Base-by-base conservation (phyloP, 305 asterid genomes). In the Rubia tinctorum region DNA sequence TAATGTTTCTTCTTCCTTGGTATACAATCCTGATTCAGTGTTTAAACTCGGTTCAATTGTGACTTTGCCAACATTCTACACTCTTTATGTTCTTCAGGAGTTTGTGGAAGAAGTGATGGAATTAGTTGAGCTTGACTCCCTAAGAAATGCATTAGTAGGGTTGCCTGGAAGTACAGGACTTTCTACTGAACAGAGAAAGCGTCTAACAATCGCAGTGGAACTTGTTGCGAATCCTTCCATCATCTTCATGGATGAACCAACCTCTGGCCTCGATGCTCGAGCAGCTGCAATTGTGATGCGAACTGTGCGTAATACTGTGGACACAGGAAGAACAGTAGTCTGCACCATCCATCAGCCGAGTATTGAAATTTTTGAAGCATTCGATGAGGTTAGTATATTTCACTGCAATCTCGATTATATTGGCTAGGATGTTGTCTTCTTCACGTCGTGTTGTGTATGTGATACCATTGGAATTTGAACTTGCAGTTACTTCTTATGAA, bases 221-320 rank as follows among this genome's bases (percentile, higher is more conserved):
- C 97, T 93, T 72, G 98, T 93, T 49, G 95, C 96, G 64, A 93
- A 93, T 82, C 98, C 98, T 49, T 89, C 97, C 7, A 90, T 92
- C 79, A 88, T 92, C 73, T 92, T 92, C 74, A 92, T 92, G 98
- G 98, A 92, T 75, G 98, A 92, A 78, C 98, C 98, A 20, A 92
- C 98, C 73, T 90, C 98, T 7, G 96, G 97, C 53, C 96, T 92
- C 56, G 98, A 92, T 84, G 98, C 98, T 66, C 87, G 98, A 68
- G 98, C 97, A 65, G 98, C 97, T 34, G 98, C 98, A 71, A 92
- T 92, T 75, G 97, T 90, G 27, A 92, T 92, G 98, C 82, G 98
- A 79, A 89, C 98, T 53, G 96, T 92, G 63, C 92, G 98, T 56
- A 92, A 92, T 79, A 92, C 98, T 17, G 98, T 92, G 61, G 96